phyloP scores from a whole-genome alignment of 495 filamentous ascomycete genomes.

The Aspergillus leporis region DNA sequence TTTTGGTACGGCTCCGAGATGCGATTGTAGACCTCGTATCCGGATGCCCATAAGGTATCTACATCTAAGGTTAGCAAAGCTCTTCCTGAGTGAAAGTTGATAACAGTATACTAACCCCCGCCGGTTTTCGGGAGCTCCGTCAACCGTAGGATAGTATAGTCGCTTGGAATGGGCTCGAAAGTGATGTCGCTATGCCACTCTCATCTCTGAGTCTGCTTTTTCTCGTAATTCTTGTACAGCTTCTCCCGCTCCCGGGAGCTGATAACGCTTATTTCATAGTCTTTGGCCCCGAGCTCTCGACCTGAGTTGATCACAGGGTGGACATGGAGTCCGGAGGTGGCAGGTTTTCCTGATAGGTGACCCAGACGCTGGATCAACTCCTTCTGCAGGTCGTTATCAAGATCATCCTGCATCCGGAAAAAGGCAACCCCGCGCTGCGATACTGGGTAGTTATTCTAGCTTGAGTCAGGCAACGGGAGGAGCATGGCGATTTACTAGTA shows the following conservation, averaged over 20 bases:
- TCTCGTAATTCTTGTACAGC: slow-evolving; percentile 12
- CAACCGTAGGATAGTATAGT: slow-evolving; percentile 64
- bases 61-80: slow-evolving; percentile 38
- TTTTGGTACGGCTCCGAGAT: slow-evolving; percentile 58
- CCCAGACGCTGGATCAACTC: slow-evolving; percentile 60
- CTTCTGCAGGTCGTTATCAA: slow-evolving; percentile 64
- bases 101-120: slow-evolving; percentile 44
- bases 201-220: slow-evolving; percentile 19
- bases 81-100: slow-evolving; percentile 30
- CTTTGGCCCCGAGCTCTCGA: slow-evolving; percentile 55
- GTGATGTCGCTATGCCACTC: slow-evolving; percentile 71
- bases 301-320: slow-evolving; percentile 66
- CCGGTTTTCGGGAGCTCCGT: slow-evolving; percentile 65
- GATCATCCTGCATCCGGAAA: slow-evolving; percentile 65
- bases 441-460: slow-evolving; percentile 42
- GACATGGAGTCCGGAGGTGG: slow-evolving; percentile 60
- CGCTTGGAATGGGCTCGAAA: slow-evolving; percentile 67
- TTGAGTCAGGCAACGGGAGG: slow-evolving; percentile 14
- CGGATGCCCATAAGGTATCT: slow-evolving; percentile 67
- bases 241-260: slow-evolving; percentile 60
- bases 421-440: slow-evolving; percentile 74
- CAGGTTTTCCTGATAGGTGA: slow-evolving; percentile 59
- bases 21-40: slow-evolving; percentile 74
- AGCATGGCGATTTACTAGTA: slow-evolving; percentile 21
- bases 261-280: slow-evolving; percentile 75